phyloP scores from a whole-genome alignment of 306 rosid species.

The Pterocarpus macrocarpus region DNA sequence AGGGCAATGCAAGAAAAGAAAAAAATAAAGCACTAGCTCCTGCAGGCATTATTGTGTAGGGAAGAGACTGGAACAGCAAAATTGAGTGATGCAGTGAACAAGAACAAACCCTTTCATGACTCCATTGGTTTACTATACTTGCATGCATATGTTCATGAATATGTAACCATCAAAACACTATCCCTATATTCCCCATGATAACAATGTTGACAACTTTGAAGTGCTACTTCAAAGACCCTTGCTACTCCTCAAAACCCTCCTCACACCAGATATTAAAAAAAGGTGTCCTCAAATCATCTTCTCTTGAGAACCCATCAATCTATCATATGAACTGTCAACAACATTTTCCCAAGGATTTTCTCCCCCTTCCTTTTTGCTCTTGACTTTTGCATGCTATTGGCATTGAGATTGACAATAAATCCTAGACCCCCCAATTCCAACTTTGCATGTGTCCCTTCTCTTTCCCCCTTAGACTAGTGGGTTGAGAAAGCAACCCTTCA shows the following conservation, averaged over 20 bases:
- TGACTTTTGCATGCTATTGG: constrained; percentile 50
- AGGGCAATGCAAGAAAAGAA: constrained; percentile 45
- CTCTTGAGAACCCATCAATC: constrained; percentile 48
- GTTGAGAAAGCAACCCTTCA: constrained; percentile 61
- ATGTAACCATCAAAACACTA: no score
- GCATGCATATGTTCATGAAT: constrained; percentile 50
- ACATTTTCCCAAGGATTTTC: constrained; percentile 27
- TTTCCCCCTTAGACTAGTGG: constrained; percentile 45
- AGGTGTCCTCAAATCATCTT: constrained; percentile 41
- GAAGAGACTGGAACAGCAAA: constrained; percentile 62
- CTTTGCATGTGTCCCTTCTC: constrained; percentile 50
- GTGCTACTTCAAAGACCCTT: constrained; percentile 31
- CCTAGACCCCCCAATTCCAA: constrained; percentile 7
- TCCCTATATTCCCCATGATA: no score
- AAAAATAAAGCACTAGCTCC: constrained; percentile 56
- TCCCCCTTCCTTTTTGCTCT: neutral
- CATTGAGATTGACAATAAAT: constrained; percentile 32
- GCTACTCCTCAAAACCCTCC: no score
- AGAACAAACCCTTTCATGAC: constrained; percentile 42
- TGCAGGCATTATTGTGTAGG: constrained; percentile 85
- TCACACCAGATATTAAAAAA: neutral
- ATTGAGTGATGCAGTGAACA: constrained; percentile 57
- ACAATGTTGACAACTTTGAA: constrained; percentile 9
- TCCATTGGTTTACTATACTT: constrained; percentile 40
- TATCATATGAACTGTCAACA: constrained; percentile 55